These are phyloP conservation scores for Mycena latifolia DNA, from an alignment of 768 basidiomycete genomes.

Conservation along the genomic window DNA sequence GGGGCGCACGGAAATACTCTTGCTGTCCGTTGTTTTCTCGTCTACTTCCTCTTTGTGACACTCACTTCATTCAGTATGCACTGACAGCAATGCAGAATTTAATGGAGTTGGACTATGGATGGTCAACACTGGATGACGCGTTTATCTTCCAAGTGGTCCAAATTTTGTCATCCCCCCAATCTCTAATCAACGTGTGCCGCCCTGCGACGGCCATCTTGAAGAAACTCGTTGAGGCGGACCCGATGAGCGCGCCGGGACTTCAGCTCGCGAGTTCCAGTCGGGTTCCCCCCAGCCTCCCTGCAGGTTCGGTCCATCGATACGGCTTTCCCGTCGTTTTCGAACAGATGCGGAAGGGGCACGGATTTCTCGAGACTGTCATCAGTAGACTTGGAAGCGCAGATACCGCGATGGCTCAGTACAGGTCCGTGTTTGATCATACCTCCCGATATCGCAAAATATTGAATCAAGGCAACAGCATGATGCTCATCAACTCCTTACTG, in stretches of 20 bases:
- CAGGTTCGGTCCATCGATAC: slow-evolving; percentile 83
- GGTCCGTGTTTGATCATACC: slow-evolving; percentile 55
- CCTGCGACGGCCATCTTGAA: slow-evolving; percentile 93
- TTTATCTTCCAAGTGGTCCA: slow-evolving; percentile 87
- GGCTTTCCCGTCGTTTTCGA: slow-evolving; percentile 89
- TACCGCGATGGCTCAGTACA: slow-evolving; percentile 87
- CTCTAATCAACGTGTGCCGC: slow-evolving; percentile 90
- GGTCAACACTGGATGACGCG: slow-evolving; percentile 74
- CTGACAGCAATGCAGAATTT: slow-evolving; percentile 88
- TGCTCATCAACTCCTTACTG: slow-evolving; percentile 89
- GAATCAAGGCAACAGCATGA: slow-evolving; percentile 67
- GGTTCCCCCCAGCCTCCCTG: slow-evolving; percentile 61
- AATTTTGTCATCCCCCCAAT: slow-evolving; percentile 79
- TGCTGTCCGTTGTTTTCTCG: slow-evolving; percentile 65
- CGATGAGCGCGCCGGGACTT: slow-evolving; percentile 72
- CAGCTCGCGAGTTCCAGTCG: slow-evolving; percentile 72
- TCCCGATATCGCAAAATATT: slow-evolving; percentile 27
- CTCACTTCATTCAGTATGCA: slow-evolving; percentile 70
- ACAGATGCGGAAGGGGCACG: slow-evolving; percentile 81
- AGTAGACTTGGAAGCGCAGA: slow-evolving; percentile 83
- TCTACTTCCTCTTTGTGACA: slow-evolving; percentile 10
- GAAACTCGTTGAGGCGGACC: slow-evolving; percentile 90
- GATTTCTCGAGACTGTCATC: slow-evolving; percentile 86
- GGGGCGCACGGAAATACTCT: slow-evolving; percentile 84
- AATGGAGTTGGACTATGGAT: slow-evolving; percentile 89